Percentiles rank a stretch among this genome's conserved stretches.
phyloP scores from a whole-genome alignment of 306 rosid species.

The Carpinus viminea region DNA sequence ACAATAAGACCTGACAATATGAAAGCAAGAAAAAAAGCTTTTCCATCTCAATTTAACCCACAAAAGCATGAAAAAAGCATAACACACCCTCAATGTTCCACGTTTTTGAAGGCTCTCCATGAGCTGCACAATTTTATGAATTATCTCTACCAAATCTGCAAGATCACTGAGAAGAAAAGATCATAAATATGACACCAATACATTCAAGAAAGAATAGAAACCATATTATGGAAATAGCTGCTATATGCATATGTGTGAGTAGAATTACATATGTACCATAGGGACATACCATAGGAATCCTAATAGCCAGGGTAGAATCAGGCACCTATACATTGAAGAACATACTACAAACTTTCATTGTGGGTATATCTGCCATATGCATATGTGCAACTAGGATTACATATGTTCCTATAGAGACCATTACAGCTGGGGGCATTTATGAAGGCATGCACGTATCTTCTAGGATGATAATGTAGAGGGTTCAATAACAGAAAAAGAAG shows the following conservation, averaged over 20 bases:
- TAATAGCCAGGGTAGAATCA: neutral
- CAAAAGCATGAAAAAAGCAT: slow-evolving; percentile 2
- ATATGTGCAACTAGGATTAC: no score
- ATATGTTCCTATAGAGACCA: neutral
- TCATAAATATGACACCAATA: slow-evolving; percentile 22
- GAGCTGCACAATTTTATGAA: slow-evolving; percentile 64
- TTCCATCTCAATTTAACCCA: neutral
- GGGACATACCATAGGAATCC: neutral
- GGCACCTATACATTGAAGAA: neutral
- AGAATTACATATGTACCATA: slow-evolving; percentile 11
- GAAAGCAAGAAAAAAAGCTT: neutral
- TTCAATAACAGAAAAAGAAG: no score
- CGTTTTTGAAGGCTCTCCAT: slow-evolving; percentile 85
- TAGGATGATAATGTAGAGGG: neutral
- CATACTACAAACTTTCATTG: neutral
- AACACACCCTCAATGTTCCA: slow-evolving; percentile 81
- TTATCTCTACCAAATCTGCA: slow-evolving; percentile 81
- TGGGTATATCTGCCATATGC: neutral
- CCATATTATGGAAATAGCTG: neutral
- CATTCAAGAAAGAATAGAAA: slow-evolving; percentile 4
- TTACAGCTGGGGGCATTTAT: neutral
- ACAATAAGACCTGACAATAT: neutral
- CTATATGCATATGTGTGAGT: neutral
- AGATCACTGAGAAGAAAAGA: slow-evolving; percentile 65
- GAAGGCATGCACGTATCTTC: neutral